Base-by-base conservation (phyloP, 176 grass and related monocot species). In the Metroxylon sagu region DNA sequence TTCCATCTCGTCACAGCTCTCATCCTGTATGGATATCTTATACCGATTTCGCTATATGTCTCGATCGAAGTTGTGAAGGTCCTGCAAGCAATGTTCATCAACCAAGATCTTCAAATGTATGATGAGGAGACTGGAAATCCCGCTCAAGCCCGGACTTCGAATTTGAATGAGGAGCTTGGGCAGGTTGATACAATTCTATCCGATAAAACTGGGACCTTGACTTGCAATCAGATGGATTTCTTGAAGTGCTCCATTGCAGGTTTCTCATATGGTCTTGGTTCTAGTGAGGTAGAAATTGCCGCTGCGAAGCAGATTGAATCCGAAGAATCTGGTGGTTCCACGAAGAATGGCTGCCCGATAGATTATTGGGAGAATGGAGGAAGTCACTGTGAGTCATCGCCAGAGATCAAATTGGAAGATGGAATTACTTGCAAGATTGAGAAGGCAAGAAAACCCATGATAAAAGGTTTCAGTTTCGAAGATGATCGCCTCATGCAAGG, bases 11-110 rank as follows among this genome's bases (percentile, higher is more conserved):
- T 43, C 8, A 43, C 35, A 10, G 35, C 35, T 43, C 35, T 43
- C 14, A 43, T 43, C 5, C 35, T 43, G 10, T 43, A 43, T 43
- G 35, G 35, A 43, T 43, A 43, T 43, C 35, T 43, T 14, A 43
- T 43, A 43, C 35, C 35, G 2, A 43, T 43, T 43, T 43, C 35
- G 2, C 35, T 43, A 12, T 43, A 43, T 43, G 35, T 43, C 14
- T 43, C 35, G 5, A 43, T 43, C 5, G 35, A 43, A 10, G 35
- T 43, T 14, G 35, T 43, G 10, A 43, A 43, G 35, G 35, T 98
- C 54, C 63, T 85, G 60, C 93, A 98, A 65, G 93, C 35, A 43
- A 43, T 43, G 35, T 43, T 43, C 35, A 43, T 43, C 35, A 43
- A 43, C 3, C 35, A 43, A 43, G 35, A 43, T 43, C 35, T 43